Conservation (phyloP, 2,329 filamentous ascomycete genomes). For the Paracoccidioides brasiliensis region DNA sequence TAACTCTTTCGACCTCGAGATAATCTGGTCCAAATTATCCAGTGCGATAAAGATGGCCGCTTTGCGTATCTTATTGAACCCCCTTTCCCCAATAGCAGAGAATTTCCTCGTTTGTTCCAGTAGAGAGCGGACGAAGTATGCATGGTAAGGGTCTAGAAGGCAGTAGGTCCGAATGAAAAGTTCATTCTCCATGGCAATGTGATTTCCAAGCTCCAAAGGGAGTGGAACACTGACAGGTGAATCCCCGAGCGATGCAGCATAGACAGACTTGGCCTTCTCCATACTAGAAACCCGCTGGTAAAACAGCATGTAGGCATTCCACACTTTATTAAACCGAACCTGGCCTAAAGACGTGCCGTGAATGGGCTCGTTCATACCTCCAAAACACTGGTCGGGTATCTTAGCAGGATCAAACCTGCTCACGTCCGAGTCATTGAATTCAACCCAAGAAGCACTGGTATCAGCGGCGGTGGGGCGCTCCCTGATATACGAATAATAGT, state of each 20-base stretch:
- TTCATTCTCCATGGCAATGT: slow-evolving; percentile 61
- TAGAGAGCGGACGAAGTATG: slow-evolving; percentile 51
- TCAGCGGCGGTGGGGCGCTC: slow-evolving; percentile 49
- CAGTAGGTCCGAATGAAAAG: slow-evolving; percentile 62
- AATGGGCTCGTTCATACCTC: slow-evolving; percentile 49
- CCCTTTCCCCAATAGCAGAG: slow-evolving; percentile 33
- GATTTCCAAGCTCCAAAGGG: slow-evolving; percentile 33
- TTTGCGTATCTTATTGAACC: slow-evolving; percentile 34
- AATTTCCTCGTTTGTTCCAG: slow-evolving; percentile 44
- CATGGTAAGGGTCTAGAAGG: slow-evolving; percentile 60
- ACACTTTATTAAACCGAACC: slow-evolving; percentile 49
- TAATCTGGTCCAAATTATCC: slow-evolving; percentile 61
- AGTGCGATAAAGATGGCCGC: slow-evolving; percentile 31
- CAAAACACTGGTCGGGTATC: slow-evolving; percentile 68
- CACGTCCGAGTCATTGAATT: slow-evolving; percentile 89
- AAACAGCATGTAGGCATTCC: slow-evolving; percentile 96
- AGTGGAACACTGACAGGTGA: slow-evolving; percentile 38
- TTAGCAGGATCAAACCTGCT: slow-evolving; percentile 58
- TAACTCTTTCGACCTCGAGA: slow-evolving; percentile 56
- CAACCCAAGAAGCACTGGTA: slow-evolving; percentile 54
- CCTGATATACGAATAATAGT: slow-evolving; percentile 93
- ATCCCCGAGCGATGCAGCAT: slow-evolving; percentile 34
- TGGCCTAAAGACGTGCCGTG: slow-evolving; percentile 34
- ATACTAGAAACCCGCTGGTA: slow-evolving; percentile 70
- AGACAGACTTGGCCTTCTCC: slow-evolving; percentile 37